phyloP scores from a whole-genome alignment of 2,329 filamentous ascomycete genomes.

The Fusarium udum region DNA sequence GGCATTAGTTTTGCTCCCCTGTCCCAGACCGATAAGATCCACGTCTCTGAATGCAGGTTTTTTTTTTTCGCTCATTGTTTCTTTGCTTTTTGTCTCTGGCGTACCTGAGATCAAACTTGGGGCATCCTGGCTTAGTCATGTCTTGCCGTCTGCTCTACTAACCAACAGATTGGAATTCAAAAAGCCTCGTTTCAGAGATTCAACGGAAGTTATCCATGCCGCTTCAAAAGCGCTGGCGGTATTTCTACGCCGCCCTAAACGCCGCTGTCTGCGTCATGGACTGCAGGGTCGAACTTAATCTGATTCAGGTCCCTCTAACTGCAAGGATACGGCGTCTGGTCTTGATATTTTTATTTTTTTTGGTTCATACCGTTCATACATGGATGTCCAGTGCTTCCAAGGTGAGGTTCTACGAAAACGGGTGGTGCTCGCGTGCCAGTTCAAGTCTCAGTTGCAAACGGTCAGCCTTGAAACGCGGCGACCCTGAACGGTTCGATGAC shows the following conservation, averaged over 20 bases:
- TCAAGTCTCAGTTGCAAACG: not conserved
- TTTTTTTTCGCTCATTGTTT: slow-evolving; percentile 8
- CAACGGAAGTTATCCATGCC: slow-evolving; percentile 29
- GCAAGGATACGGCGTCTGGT: slow-evolving; percentile 13
- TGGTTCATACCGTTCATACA: not conserved
- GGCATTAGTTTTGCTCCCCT: slow-evolving; percentile 18
- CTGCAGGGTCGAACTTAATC: slow-evolving; percentile 26
- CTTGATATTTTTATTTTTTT: not conserved
- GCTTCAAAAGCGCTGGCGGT: slow-evolving; percentile 1
- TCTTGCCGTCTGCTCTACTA: slow-evolving; percentile 5
- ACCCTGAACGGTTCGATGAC: not conserved
- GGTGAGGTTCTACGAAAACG: slow-evolving; percentile 8
- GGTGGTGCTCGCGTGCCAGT: slow-evolving; percentile 34
- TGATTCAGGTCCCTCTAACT: slow-evolving; percentile 10
- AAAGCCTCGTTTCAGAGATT: slow-evolving; percentile 31
- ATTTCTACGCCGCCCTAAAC: slow-evolving; percentile 25
- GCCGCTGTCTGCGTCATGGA: slow-evolving; percentile 27
- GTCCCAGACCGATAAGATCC: slow-evolving; percentile 39
- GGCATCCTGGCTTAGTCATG: slow-evolving; percentile 17
- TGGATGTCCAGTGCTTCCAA: not conserved
- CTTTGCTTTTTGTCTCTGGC: slow-evolving; percentile 16
- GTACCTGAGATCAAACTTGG: slow-evolving; percentile 1
- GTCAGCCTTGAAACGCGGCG: not conserved
- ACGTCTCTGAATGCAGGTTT: slow-evolving; percentile 18
- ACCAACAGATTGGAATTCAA: slow-evolving; percentile 30